These are phyloP conservation scores for Boechera stricta DNA, from an alignment of 345 rosid species.

Conservation along the genomic window DNA sequence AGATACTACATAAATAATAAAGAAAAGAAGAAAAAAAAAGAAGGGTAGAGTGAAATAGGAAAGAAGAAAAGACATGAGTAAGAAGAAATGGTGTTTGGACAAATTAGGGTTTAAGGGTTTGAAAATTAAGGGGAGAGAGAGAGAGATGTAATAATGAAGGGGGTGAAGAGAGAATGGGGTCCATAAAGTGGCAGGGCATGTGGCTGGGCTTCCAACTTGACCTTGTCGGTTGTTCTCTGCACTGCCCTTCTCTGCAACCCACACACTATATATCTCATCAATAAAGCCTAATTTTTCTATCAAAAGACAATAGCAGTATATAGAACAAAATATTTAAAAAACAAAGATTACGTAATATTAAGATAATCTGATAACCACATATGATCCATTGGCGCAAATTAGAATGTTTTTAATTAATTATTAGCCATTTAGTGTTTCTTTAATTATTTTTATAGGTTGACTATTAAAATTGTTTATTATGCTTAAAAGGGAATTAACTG, in stretches of 20 bases:
- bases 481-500: not conserved
- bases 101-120: slow-evolving; percentile 44
- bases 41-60: slow-evolving; percentile 23
- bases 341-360: slow-evolving; percentile 39
- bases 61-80: slow-evolving; percentile 41
- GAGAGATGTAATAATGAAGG: slow-evolving; percentile 65
- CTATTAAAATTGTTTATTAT: slow-evolving; percentile 1
- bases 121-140: slow-evolving; percentile 41
- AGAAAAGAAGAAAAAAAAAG: not conserved
- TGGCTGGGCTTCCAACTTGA: slow-evolving; percentile 93
- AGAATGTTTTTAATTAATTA: slow-evolving; percentile 34
- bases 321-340: not conserved
- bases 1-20: too few species aligned
- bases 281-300: slow-evolving; percentile 5
- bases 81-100: slow-evolving; percentile 31
- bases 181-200: slow-evolving; percentile 86
- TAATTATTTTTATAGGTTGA: slow-evolving; percentile 33
- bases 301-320: not conserved
- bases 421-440: slow-evolving; percentile 16
- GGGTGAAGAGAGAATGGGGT: slow-evolving; percentile 53
- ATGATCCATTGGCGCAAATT: slow-evolving; percentile 43
- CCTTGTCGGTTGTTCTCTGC: slow-evolving; percentile 89
- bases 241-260: slow-evolving; percentile 42
- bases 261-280: slow-evolving; percentile 21
- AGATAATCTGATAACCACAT: slow-evolving; percentile 31